Percentiles rank a stretch among this genome's conserved stretches.
These are phyloP conservation scores for Yamadazyma kitorensis DNA, from an alignment of 805 yeast species.

Conservation along the genomic window DNA sequence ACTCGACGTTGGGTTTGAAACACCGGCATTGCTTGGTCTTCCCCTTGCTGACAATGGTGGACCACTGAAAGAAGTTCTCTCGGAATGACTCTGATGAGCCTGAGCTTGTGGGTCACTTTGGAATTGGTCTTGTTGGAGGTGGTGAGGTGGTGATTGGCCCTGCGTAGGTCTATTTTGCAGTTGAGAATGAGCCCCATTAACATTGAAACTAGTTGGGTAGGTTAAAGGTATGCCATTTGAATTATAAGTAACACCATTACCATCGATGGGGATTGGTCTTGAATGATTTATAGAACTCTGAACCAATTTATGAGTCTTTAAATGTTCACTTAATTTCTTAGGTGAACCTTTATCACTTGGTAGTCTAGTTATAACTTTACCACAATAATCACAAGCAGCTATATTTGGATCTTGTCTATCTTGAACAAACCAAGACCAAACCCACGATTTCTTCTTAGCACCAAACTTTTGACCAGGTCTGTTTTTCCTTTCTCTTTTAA, in stretches of 20 bases:
- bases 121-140: neutral
- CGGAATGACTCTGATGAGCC: slow-evolving; percentile 6
- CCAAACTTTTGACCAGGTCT: slow-evolving; percentile 58
- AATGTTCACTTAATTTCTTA: slow-evolving; percentile 55
- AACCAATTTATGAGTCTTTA: slow-evolving; percentile 44
- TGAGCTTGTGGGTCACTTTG: too few species aligned
- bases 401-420: slow-evolving; percentile 45
- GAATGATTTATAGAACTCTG: slow-evolving; percentile 39
- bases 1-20: too few species aligned
- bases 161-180: neutral
- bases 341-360: slow-evolving; percentile 58
- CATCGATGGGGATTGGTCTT: slow-evolving; percentile 37
- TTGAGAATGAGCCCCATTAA: neutral
- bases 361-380: slow-evolving; percentile 45
- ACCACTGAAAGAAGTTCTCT: too few species aligned
- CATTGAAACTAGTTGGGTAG: slow-evolving; percentile 5
- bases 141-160: slow-evolving; percentile 1
- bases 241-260: slow-evolving; percentile 32
- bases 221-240: slow-evolving; percentile 20
- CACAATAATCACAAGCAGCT: slow-evolving; percentile 56
- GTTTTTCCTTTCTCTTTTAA: slow-evolving; percentile 36
- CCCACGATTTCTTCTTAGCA: slow-evolving; percentile 62
- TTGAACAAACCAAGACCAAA: slow-evolving; percentile 60
- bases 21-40: too few species aligned
- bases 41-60: too few species aligned